Percentiles rank a stretch among this genome's conserved stretches.
Evolutionary conservation across 2,329 filamentous ascomycete species (phyloP).

Genomic region (Furcasterigmium furcatum): DNA sequence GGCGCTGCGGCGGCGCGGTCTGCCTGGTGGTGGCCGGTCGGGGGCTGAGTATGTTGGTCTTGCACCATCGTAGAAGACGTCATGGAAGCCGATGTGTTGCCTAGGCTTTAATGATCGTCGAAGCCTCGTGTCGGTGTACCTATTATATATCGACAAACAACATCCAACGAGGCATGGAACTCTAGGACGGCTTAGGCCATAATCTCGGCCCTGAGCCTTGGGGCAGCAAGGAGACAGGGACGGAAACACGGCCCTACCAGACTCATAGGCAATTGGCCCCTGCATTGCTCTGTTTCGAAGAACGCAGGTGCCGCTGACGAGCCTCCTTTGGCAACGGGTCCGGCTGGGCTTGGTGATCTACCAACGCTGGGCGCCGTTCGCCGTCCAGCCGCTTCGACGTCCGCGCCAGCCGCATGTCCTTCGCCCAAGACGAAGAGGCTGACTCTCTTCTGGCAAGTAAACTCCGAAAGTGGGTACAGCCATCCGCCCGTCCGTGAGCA

Average conservation of each 20-base stretch:
- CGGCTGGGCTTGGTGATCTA: not conserved
- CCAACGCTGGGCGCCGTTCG: not conserved
- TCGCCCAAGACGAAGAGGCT: not conserved
- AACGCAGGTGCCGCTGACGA: not conserved
- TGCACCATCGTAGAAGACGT: not conserved
- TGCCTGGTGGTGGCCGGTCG: not conserved
- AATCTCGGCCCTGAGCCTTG: too few relatives aligned
- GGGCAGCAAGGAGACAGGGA: too few relatives aligned
- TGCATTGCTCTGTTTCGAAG: too few relatives aligned
- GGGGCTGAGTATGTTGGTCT: not conserved
- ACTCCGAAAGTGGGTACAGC: not conserved
- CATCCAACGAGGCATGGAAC: too few relatives aligned
- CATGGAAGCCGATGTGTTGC: too few relatives aligned
- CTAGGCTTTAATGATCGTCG: too few relatives aligned
- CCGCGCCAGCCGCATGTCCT: not conserved
- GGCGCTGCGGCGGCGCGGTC: not conserved
- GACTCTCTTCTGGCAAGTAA: not conserved
- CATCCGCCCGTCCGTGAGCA: not conserved
- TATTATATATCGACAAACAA: too few relatives aligned
- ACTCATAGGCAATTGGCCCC: not conserved
- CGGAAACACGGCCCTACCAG: too few relatives aligned
- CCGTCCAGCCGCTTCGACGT: not conserved
- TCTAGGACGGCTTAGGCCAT: too few relatives aligned
- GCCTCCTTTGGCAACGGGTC: not conserved
- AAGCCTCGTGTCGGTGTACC: too few relatives aligned